Base-by-base conservation (phyloP, 768 basidiomycete genomes). In the Termitomyces sp. region DNA sequence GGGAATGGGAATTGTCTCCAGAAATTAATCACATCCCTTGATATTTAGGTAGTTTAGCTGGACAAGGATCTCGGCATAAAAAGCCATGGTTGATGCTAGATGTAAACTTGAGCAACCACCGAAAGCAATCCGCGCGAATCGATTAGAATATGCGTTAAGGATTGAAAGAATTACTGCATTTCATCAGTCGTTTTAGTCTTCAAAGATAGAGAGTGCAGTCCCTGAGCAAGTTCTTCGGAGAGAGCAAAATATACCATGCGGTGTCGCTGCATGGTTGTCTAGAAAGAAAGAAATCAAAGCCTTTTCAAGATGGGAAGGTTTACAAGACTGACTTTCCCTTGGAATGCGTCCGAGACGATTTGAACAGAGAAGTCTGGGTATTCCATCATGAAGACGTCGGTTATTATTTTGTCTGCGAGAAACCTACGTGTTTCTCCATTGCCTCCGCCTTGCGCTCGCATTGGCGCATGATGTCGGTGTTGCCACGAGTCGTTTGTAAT, bases 401-500 rank as follows among this genome's bases (percentile, higher is more conserved):
- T 29, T 55, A 23, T 17, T 38, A 51, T 23, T 51, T 35, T 44
- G 54, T 49, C 41, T 44, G 16, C 53, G 53, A 58, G 59, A 51
- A 46, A 82, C 88, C 64, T 78, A 94, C 92, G 92, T 47, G 92
- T 90, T 78, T 93, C 92, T 57, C 85, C 86, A 66, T 77, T 84
- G 43, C 80, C 82, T 61, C 82, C 84, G 54, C 79, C 82, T 69
- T 83, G 77, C 43, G 78, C 85, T 68, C 81, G 81, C 92, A 94
- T 94, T 46, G 92, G 78, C 55, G 81, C 80, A 73, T 94, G 92
- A 75, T 93, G 88, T 66, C 88, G 82, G 71, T 94, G 92, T 73
- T 89, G 79, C 82, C 84, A 86, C 52, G 92, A 93, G 65, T 94
- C 88, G 72, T 94, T 94, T 35, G 78, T 78, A 67, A 94, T 86